phyloP scores from a whole-genome alignment of 441 rosid genomes.

The Mallotus japonicus region DNA sequence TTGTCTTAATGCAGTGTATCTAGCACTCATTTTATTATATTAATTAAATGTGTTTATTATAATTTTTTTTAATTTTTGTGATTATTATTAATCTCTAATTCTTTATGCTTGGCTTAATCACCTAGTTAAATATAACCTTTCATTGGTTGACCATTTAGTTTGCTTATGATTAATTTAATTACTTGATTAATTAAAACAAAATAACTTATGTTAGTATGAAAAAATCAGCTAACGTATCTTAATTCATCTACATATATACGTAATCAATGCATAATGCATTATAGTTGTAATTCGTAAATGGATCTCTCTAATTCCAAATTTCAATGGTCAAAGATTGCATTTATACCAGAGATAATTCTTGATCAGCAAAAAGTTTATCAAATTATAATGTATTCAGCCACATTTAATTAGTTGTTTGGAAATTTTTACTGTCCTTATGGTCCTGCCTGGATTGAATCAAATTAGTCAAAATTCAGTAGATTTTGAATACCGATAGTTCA shows the following conservation, averaged over 20 bases:
- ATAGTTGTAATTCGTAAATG: not conserved
- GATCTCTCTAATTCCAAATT: not conserved
- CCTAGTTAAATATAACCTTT: not conserved
- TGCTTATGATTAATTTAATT: not conserved
- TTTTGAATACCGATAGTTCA: too few relatives aligned
- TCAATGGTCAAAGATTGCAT: not conserved
- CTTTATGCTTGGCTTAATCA: not conserved
- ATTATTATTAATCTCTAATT: too few relatives aligned
- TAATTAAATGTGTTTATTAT: not conserved
- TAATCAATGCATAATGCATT: not conserved
- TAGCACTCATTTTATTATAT: conserved; percentile 12
- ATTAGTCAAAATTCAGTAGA: too few relatives aligned
- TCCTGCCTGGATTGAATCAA: too few relatives aligned
- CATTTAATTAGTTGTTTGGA: too few relatives aligned
- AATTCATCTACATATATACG: not conserved
- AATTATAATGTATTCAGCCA: too few relatives aligned
- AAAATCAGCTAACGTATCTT: not conserved
- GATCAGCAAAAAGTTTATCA: too few relatives aligned
- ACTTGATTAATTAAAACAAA: not conserved
- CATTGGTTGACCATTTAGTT: conserved; percentile 19
- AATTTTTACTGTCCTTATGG: too few relatives aligned
- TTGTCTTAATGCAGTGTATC: conserved; percentile 43
- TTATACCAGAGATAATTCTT: not conserved
- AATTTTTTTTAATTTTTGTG: too few relatives aligned
- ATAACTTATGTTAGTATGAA: not conserved